Evolutionary conservation across 805 yeast genomes (phyloP), one percentile per base, ranked within the genome.

Genomic region (Starmerella etchellsii): DNA sequence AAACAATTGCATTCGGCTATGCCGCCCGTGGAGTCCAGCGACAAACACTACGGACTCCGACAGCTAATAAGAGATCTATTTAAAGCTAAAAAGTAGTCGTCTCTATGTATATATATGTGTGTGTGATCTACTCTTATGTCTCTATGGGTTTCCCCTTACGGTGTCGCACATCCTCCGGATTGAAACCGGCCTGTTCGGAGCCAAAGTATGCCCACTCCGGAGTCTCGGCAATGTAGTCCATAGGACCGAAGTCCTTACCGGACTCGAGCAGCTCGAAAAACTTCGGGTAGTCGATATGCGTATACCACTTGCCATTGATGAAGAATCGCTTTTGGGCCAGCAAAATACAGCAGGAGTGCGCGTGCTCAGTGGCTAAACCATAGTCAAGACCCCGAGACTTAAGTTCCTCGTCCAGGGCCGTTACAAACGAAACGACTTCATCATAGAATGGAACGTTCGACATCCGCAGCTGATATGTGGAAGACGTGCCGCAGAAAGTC

Each of bases 131-230:
- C 30, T 27, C 8, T 24, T 8, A 19, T 8, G 38, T 35, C 18
- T 41, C 33, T 51, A 47, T 49, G 54, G 70, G 56, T 64, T 71
- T 61, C 62, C 74, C 54, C 16, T 43, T 40, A 9, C 55, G 44
- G 31, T 51, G 63, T 51, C 62, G 71, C 67, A 53, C 74, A 60
- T 85, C 95, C 2, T 69, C 82, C 2, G 96, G 96, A 50, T 79
- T 83, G 65, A 85, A 85, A 1, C 96, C 96, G 15, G 83, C 94
- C 52, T 76, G 73, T 13, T 71, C 70, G 19, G 87, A 74, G 1
- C 94, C 96, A 73, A 83, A 85, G 43, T 77, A 69, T 0, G 96
- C 95, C 94, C 94, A 85, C 24, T 69, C 73, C 0, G 95, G 95
- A 0, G 96, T 85, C 51, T 76, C 77, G 14, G 76, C 67, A 23